A percentile compares a stretch with the other conserved stretches of the same genome.
Evolutionary conservation across 805 yeast genomes (phyloP).

Genomic region (Saccharomycopsis javanensis): DNA sequence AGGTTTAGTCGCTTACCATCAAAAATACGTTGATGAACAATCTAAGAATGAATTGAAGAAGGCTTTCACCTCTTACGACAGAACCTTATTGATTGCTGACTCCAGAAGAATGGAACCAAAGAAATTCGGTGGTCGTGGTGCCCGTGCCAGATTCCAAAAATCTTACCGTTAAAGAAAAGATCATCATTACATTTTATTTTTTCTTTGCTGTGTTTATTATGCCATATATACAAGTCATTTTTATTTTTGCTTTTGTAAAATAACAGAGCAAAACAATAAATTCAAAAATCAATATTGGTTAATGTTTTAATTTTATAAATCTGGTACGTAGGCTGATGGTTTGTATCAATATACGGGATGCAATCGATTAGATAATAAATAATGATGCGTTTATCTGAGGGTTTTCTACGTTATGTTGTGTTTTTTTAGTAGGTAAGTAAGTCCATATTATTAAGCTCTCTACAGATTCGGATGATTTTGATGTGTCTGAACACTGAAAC

Average conservation of each 20-base stretch:
- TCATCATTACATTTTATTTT: neutral
- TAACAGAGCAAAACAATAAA: neutral
- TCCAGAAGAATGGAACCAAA: conserved; percentile 99
- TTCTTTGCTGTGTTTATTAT: conserved; percentile 1
- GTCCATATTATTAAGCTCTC: too few relatives aligned
- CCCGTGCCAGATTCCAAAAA: conserved; percentile 99
- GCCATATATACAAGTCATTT: conserved; percentile 3
- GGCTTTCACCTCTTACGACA: conserved; percentile 95
- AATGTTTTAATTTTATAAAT: neutral
- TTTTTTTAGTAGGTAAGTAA: too few relatives aligned
- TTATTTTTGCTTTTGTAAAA: conserved; percentile 1
- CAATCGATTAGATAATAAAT: too few relatives aligned
- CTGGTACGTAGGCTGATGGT: neutral
- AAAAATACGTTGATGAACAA: conserved; percentile 98
- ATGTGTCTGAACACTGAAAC: too few relatives aligned
- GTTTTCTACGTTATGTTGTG: too few relatives aligned
- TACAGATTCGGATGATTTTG: too few relatives aligned
- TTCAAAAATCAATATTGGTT: conserved; percentile 3
- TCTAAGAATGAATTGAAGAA: conserved; percentile 99
- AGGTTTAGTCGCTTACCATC: conserved; percentile 99
- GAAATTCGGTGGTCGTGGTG: conserved; percentile 99
- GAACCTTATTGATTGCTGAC: conserved; percentile 98
- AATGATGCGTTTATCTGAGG: too few relatives aligned
- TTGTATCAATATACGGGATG: too few relatives aligned
- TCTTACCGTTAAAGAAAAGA: conserved; percentile 82